These are phyloP conservation scores for Stropharia rugosoannulata DNA, from an alignment of 768 basidiomycete genomes.

Conservation along the genomic window DNA sequence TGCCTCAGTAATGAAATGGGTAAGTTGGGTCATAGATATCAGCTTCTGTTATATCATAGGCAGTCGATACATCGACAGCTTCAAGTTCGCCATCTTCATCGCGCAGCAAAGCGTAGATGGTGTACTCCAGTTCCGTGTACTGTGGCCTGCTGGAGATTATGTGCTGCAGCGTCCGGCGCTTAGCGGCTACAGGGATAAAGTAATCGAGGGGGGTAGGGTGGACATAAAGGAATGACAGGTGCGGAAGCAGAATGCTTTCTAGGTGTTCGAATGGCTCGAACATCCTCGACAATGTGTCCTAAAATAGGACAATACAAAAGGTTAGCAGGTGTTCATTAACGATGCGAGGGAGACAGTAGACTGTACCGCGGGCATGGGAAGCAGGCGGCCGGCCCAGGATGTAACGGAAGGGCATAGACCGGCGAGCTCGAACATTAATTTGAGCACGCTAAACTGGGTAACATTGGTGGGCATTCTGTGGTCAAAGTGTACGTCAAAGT, in stretches of 20 bases:
- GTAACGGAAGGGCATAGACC: slow-evolving; percentile 12
- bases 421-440: slow-evolving; percentile 11
- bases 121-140: slow-evolving; percentile 9
- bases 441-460: neutral
- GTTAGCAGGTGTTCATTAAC: neutral
- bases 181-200: slow-evolving; percentile 5
- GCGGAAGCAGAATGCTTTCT: slow-evolving; percentile 9
- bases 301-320: neutral
- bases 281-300: slow-evolving; percentile 9
- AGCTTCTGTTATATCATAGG: neutral
- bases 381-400: slow-evolving; percentile 5
- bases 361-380: slow-evolving; percentile 12
- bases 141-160: slow-evolving; percentile 11
- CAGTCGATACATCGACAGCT: neutral
- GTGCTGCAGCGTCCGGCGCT: slow-evolving; percentile 4
- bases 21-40: no score
- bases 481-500: slow-evolving; percentile 2
- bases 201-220: neutral
- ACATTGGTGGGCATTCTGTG: slow-evolving; percentile 9
- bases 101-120: neutral
- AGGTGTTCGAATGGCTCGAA: slow-evolving; percentile 14
- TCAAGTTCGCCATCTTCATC: neutral
- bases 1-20: no score
- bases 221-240: slow-evolving; percentile 9
- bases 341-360: neutral